Evolutionary conservation across 768 basidiomycete species (phyloP).

Genomic region (Exidia glandulosa): DNA sequence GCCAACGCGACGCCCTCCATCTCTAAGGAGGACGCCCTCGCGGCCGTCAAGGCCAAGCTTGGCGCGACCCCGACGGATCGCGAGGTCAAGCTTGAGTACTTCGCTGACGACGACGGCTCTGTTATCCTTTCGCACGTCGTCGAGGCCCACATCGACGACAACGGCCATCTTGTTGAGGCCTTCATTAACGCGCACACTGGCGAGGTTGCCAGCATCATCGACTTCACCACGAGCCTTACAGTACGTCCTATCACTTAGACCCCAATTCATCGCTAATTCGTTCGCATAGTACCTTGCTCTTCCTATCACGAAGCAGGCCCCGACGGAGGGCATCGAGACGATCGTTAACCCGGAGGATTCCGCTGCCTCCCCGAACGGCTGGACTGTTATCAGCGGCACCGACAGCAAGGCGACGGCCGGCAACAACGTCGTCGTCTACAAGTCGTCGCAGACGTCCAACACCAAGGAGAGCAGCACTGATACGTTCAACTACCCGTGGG

Average conservation of each 20-base stretch:
- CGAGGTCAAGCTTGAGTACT: constrained; percentile 29
- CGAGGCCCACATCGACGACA: constrained; percentile 30
- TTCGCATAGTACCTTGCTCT: constrained; percentile 32
- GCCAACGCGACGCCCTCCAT: constrained; percentile 28
- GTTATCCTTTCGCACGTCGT: constrained; percentile 30
- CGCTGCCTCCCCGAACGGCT: constrained; percentile 43
- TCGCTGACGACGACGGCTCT: constrained; percentile 28
- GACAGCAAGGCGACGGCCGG: constrained; percentile 23
- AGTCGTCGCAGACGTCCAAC: constrained; percentile 14
- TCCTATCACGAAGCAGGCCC: constrained; percentile 38
- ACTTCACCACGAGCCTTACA: constrained; percentile 38
- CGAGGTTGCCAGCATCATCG: constrained; percentile 37
- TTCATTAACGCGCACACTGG: constrained; percentile 48
- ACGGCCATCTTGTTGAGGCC: constrained; percentile 43
- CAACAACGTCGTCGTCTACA: constrained; percentile 30
- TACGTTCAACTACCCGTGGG: constrained; percentile 29
- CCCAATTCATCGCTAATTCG: background rate
- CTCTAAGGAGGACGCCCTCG: constrained; percentile 24
- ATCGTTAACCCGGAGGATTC: constrained; percentile 44
- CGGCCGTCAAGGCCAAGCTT: constrained; percentile 26
- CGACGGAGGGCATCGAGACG: constrained; percentile 38
- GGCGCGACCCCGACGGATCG: constrained; percentile 31
- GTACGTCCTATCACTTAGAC: constrained; percentile 20
- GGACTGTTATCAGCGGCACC: constrained; percentile 33
- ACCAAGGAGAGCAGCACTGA: constrained; percentile 27